Percentiles rank a stretch among this genome's conserved stretches.
Conservation (phyloP, 768 basidiomycete species). For the Gloeopeniophorella convolvens region DNA sequence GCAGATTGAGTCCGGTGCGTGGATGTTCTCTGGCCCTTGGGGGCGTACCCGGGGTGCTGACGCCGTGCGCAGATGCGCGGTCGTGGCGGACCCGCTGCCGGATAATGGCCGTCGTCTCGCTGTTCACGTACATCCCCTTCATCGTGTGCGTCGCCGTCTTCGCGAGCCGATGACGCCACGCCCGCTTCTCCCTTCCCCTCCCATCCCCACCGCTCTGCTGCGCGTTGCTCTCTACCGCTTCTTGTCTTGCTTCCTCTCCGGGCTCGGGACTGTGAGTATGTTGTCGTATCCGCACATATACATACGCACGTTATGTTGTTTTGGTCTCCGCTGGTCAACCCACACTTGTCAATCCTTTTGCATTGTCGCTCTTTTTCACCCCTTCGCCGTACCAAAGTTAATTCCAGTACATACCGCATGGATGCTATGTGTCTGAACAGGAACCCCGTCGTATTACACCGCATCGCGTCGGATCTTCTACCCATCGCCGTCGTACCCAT, state of each 20-base stretch:
- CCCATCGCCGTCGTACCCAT: neutral
- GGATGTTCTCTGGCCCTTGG: neutral
- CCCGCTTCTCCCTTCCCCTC: neutral
- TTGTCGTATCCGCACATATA: neutral
- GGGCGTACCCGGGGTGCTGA: conserved; percentile 12
- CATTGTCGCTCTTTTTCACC: neutral
- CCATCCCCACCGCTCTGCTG: neutral
- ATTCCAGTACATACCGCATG: too few species aligned
- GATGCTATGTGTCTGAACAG: neutral
- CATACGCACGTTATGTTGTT: neutral
- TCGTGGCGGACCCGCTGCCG: conserved; percentile 74
- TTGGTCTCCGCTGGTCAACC: neutral
- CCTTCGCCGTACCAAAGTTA: conserved; percentile 1
- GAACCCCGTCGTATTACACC: neutral
- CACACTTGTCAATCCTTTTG: neutral
- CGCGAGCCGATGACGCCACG: conserved; percentile 24
- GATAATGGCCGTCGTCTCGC: conserved; percentile 57
- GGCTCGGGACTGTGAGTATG: conserved; percentile 7
- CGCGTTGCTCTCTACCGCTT: too few species aligned
- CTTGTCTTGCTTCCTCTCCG: neutral
- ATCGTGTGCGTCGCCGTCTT: conserved; percentile 68
- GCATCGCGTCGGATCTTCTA: neutral
- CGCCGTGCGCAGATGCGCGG: conserved; percentile 47
- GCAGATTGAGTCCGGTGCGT: conserved; percentile 69
- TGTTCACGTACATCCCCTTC: conserved; percentile 75